These are phyloP conservation scores for Plantago coronopus DNA, from an alignment of 305 asterid species.

Conservation along the genomic window DNA sequence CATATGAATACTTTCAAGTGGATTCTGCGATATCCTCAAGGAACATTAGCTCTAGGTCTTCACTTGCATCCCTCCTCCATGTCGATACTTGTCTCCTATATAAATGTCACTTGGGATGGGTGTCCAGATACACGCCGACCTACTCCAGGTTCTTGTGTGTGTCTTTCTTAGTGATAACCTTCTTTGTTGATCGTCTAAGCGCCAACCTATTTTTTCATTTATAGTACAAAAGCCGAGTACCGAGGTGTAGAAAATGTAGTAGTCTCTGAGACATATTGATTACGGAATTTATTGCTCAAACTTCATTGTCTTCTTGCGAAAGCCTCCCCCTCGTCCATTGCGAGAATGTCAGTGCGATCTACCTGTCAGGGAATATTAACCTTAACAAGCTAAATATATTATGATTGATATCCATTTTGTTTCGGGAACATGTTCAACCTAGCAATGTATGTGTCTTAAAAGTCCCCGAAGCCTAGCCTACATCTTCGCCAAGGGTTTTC, in stretches of 20 bases:
- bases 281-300: too few species aligned
- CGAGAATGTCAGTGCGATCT: not conserved
- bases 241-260: too few species aligned
- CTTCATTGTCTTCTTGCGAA: too few species aligned
- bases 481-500: not conserved
- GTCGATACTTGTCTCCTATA: not conserved
- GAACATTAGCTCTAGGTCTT: not conserved
- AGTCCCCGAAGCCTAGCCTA: not conserved
- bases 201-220: too few species aligned
- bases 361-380: not conserved
- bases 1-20: not conserved
- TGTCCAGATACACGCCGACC: too few species aligned
- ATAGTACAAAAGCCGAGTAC: too few species aligned
- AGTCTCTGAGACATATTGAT: too few species aligned
- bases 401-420: not conserved
- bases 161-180: too few species aligned
- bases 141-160: too few species aligned
- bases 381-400: not conserved
- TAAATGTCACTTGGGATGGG: not conserved
- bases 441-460: too few species aligned
- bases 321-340: not conserved
- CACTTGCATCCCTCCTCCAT: not conserved
- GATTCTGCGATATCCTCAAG: not conserved
- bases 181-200: too few species aligned
- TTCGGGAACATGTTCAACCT: too few species aligned